A percentile compares a stretch with the other conserved stretches of the same genome.
phyloP scores from a whole-genome alignment of 1,284 basidiomycete species.

The Anthracocystis setariae region DNA sequence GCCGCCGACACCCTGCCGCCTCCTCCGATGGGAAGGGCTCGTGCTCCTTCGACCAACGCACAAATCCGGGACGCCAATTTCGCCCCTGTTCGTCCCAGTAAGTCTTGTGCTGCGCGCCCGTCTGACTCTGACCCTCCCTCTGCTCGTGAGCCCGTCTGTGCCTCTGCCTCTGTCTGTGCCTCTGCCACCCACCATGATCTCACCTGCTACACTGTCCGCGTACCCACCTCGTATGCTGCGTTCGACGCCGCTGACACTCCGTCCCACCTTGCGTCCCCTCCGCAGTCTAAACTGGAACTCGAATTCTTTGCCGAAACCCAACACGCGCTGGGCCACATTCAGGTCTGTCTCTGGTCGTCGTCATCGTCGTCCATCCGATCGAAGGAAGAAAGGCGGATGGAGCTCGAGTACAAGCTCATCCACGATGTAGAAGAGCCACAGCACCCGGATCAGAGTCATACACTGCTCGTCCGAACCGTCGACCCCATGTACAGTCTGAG shows the following conservation, averaged over 20 bases:
- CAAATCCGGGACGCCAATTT: conserved; percentile 11
- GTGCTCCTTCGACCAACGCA: conserved; percentile 20
- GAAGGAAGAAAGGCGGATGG: background rate
- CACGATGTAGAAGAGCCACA: conserved; percentile 1
- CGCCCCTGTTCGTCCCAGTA: conserved; percentile 19
- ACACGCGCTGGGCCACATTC: conserved; percentile 29
- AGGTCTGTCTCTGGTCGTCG: conserved; percentile 31
- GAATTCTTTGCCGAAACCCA: conserved; percentile 48
- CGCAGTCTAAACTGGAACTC: conserved; percentile 29
- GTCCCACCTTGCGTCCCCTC: background rate
- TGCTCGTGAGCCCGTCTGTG: conserved; percentile 11
- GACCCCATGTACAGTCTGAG: conserved; percentile 2
- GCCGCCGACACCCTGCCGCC: conserved; percentile 18
- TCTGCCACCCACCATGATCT: background rate
- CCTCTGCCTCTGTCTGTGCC: conserved; percentile 1
- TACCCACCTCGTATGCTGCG: conserved; percentile 6
- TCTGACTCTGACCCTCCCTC: background rate
- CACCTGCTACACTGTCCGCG: conserved; percentile 3
- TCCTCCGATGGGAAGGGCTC: conserved; percentile 8
- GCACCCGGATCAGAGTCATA: conserved; percentile 3
- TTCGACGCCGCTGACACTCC: conserved; percentile 28
- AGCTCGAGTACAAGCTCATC: conserved; percentile 12
- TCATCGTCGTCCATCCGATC: too few species aligned
- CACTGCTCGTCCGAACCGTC: conserved; percentile 10
- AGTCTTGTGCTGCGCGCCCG: conserved; percentile 9